Percentiles rank a stretch among this genome's conserved stretches.
Evolutionary conservation across 306 rosid species (phyloP).

Genomic region (Prinsepia uniflora): DNA sequence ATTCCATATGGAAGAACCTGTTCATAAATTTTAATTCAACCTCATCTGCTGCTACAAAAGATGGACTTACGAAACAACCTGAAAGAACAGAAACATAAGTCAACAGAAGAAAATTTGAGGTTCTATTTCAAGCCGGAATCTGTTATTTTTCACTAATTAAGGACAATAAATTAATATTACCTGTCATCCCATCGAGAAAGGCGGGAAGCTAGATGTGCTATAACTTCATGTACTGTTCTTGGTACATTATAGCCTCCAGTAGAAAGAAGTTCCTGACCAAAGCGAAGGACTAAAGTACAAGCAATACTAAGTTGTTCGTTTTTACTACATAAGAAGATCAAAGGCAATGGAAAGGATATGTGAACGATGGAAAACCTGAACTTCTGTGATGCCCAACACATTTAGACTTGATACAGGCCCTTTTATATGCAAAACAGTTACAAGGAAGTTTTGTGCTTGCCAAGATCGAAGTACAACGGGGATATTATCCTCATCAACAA

Average conservation of each 20-base stretch:
- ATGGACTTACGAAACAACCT: constrained; percentile 89
- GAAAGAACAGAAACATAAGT: constrained; percentile 27
- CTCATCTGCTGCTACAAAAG: constrained; percentile 93
- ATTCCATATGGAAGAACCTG: constrained; percentile 49
- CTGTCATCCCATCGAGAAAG: constrained; percentile 98
- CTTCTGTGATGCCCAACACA: constrained; percentile 84
- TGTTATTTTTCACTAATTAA: constrained; percentile 1
- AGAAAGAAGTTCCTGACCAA: constrained; percentile 75
- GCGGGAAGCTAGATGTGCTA: constrained; percentile 71
- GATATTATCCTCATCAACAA: constrained; percentile 77
- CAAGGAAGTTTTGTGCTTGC: constrained; percentile 87
- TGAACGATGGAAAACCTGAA: constrained; percentile 63
- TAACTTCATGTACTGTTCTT: constrained; percentile 85
- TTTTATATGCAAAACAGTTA: constrained; percentile 79
- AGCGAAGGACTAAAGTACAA: constrained; percentile 9
- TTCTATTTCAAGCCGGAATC: background rate
- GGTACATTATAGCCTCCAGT: constrained; percentile 77
- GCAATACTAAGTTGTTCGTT: constrained; percentile 5
- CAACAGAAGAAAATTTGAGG: background rate
- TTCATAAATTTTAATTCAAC: constrained; percentile 90
- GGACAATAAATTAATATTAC: constrained; percentile 35
- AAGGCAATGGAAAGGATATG: constrained; percentile 18
- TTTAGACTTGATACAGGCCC: constrained; percentile 54
- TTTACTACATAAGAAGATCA: constrained; percentile 10
- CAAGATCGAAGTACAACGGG: constrained; percentile 91